A percentile compares a stretch with the other conserved stretches of the same genome.
Conservation (phyloP, 2,329 filamentous ascomycete species). For the Microcera coccophila region DNA sequence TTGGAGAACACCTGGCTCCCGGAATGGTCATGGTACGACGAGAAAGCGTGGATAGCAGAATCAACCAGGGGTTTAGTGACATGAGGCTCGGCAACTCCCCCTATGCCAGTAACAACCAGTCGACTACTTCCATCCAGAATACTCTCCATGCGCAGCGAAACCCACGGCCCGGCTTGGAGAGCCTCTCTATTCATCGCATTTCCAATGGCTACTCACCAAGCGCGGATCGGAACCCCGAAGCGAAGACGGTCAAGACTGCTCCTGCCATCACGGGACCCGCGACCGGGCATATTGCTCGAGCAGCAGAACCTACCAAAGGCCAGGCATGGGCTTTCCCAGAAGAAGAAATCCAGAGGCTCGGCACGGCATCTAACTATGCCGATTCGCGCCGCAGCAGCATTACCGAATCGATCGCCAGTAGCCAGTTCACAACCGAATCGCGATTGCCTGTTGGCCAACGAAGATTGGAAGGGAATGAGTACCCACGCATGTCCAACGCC, state of each 20-base stretch:
- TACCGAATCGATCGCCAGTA: constrained; percentile 73
- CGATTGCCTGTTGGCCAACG: constrained; percentile 68
- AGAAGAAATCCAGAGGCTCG: constrained; percentile 56
- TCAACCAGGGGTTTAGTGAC: constrained; percentile 68
- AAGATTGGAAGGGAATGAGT: constrained; percentile 62
- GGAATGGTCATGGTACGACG: constrained; percentile 53
- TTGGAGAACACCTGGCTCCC: constrained; percentile 36
- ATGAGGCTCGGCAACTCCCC: constrained; percentile 64
- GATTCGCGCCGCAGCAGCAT: constrained; percentile 72
- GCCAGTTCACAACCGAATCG: constrained; percentile 73
- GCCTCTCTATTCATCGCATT: constrained; percentile 54
- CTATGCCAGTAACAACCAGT: constrained; percentile 73
- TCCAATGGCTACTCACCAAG: constrained; percentile 63
- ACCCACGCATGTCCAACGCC: constrained; percentile 46
- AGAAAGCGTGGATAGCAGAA: constrained; percentile 76
- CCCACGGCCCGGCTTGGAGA: constrained; percentile 50
- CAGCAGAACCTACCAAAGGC: constrained; percentile 75
- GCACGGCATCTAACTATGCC: constrained; percentile 47
- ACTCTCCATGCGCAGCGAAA: constrained; percentile 65
- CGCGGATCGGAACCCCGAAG: constrained; percentile 54
- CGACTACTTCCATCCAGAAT: constrained; percentile 69
- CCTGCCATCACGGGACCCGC: constrained; percentile 72
- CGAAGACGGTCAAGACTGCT: constrained; percentile 59
- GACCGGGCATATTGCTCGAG: constrained; percentile 61
- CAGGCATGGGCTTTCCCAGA: constrained; percentile 83